phyloP scores from a whole-genome alignment of 768 basidiomycete species.

The Plicaturopsis crispa region DNA sequence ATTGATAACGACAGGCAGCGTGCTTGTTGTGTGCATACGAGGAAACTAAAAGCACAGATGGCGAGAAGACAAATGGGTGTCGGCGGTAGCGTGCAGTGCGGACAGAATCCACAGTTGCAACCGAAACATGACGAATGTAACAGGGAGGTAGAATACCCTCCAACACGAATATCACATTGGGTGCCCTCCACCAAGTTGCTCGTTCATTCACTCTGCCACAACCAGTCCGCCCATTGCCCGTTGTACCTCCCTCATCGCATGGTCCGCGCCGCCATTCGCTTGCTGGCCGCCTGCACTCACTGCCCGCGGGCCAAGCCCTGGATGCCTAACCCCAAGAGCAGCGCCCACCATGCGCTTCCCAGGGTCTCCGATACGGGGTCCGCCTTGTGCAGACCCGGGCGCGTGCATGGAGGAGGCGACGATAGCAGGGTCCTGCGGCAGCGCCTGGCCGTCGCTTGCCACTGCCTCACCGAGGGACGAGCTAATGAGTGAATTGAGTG shows the following conservation, averaged over 20 bases:
- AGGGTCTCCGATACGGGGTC: slow-evolving; percentile 78
- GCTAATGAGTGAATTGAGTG: slow-evolving; percentile 77
- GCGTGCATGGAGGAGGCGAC: slow-evolving; percentile 48
- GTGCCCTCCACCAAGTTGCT: too few relatives aligned
- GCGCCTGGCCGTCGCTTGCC: slow-evolving; percentile 27
- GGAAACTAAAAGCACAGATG: too few relatives aligned
- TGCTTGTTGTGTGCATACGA: too few relatives aligned
- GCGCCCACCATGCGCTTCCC: slow-evolving; percentile 87
- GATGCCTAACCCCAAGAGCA: slow-evolving; percentile 79
- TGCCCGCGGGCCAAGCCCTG: slow-evolving; percentile 56
- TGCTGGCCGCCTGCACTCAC: slow-evolving; percentile 32
- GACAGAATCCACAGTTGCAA: too few relatives aligned
- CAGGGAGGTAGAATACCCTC: too few relatives aligned
- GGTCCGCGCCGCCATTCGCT: slow-evolving; percentile 39
- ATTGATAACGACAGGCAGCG: too few relatives aligned
- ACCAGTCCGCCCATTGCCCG: slow-evolving; percentile 69
- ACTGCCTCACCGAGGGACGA: slow-evolving; percentile 58
- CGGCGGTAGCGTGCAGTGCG: too few relatives aligned
- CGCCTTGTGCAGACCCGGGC: slow-evolving; percentile 25
- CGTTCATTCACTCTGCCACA: slow-evolving; percentile 54
- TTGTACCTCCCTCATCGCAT: slow-evolving; percentile 60
- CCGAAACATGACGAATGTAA: too few relatives aligned
- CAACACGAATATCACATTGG: too few relatives aligned
- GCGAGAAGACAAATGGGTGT: too few relatives aligned
- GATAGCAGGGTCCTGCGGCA: slow-evolving; percentile 62